A percentile compares a stretch with the other conserved stretches of the same genome.
These are phyloP conservation scores for Stromatinia cepivora DNA, from an alignment of 2,329 filamentous ascomycete genomes.

Conservation along the genomic window DNA sequence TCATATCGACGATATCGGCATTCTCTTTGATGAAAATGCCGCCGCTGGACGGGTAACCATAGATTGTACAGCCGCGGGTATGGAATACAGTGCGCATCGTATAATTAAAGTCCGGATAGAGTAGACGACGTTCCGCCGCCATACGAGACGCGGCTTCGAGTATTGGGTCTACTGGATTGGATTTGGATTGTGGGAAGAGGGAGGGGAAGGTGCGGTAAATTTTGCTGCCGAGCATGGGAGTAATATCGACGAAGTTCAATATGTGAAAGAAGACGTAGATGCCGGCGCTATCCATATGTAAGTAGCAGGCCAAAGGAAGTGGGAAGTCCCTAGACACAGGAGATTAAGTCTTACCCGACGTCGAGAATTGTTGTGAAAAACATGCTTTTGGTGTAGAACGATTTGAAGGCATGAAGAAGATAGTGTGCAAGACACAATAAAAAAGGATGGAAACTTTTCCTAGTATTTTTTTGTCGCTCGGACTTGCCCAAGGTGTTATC, in stretches of 20 bases:
- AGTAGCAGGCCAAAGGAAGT: neutral
- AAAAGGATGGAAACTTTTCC: neutral
- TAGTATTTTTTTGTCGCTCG: neutral
- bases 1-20: neutral
- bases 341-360: neutral
- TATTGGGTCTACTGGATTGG: neutral
- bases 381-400: neutral
- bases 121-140: neutral
- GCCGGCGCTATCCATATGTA: neutral
- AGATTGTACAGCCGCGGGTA: neutral
- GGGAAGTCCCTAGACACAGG: neutral
- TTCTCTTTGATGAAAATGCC: constrained; percentile 5
- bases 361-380: neutral
- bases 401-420: neutral
- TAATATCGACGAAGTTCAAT: neutral
- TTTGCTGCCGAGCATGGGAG: neutral
- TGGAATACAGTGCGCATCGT: constrained; percentile 7
- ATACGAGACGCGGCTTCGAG: neutral
- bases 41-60: constrained; percentile 1
- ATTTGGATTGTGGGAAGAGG: neutral
- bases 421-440: no score
- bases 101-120: neutral
- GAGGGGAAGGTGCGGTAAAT: neutral
- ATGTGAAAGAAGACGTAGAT: neutral
- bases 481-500: neutral